phyloP scores from a whole-genome alignment of 495 filamentous ascomycete species.

The Neurospora sp. region DNA sequence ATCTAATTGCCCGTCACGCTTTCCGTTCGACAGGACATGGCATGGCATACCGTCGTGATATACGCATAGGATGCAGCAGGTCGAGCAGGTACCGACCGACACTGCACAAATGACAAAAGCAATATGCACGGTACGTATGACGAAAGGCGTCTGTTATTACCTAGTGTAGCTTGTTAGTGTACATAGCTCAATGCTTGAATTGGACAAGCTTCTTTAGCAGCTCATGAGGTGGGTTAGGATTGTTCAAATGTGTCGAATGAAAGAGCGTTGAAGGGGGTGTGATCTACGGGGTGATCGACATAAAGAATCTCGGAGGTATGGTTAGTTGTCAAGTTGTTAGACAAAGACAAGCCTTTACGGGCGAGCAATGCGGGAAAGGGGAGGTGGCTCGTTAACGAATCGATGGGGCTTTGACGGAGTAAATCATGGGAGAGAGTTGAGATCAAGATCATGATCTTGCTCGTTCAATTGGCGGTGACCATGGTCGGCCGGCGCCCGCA shows the following conservation, averaged over 20 bases:
- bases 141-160: not conserved
- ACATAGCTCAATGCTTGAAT: not conserved
- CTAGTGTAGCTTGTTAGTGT: not conserved
- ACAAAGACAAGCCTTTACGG: not conserved
- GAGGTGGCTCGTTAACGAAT: not conserved
- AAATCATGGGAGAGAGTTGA: not conserved
- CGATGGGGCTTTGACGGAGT: too few relatives aligned
- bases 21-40: not conserved
- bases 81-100: not conserved
- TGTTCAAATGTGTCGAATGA: not conserved
- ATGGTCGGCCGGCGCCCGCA: not conserved
- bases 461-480: not conserved
- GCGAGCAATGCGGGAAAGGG: not conserved
- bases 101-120: not conserved
- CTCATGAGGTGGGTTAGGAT: not conserved
- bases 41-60: not conserved
- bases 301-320: not conserved
- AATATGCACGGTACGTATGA: not conserved
- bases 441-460: not conserved
- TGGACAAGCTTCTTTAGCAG: not conserved
- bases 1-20: not conserved
- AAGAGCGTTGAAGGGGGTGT: not conserved
- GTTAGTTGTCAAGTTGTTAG: not conserved
- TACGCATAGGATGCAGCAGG: not conserved
- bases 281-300: not conserved